Evolutionary conservation across 1,284 basidiomycete species (phyloP), one percentile per base, ranked within the genome.

Genomic region (Lentinus polychrous): DNA sequence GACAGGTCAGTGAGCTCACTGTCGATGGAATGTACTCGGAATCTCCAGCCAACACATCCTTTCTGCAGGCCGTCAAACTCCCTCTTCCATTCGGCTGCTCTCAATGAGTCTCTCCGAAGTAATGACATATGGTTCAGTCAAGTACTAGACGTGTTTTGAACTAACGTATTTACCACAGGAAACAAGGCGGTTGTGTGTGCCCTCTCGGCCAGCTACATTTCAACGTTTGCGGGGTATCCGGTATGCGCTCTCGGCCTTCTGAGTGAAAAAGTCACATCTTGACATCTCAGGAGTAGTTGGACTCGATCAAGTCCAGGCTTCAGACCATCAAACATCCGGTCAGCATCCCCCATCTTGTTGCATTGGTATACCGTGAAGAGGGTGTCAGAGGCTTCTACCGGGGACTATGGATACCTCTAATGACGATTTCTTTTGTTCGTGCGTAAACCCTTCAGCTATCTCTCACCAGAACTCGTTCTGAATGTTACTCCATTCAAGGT

Each of bases 391-490:
- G 94, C 48, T 96, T 95, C 66, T 95, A 92, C 67, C 79, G 93
- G 49, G 92, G 92, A 49, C 64, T 90, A 48, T 90, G 91, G 77
- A 92, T 98, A 58, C 95, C 95, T 27, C 78, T 98, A 48, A 79
- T 95, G 67, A 97, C 95, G 6, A 98, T 99, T 59, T 94, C 93
- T 5, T 94, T 95, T 62, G 94, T 98, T 61, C 88, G 94, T 77
- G 71, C 76, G 74, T 52, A 50, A 22, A 5, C 38, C n/a, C 22
- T 22, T 15, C 33, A 37, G 37, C 14, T 41, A 17, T 8, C 11
- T 10, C 27, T 41, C 18, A 49, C 46, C 49, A 35, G 14, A 49
- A 51, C 34, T 56, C 49, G 27, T 27, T 40, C 15, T 45, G 32
- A 48, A 35, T 52, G 56, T 49, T 41, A 58, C 54, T 44, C 42